A percentile compares a stretch with the other conserved stretches of the same genome.
Conservation (phyloP, 164 flowering plant species). For the Litsea cubeba region DNA sequence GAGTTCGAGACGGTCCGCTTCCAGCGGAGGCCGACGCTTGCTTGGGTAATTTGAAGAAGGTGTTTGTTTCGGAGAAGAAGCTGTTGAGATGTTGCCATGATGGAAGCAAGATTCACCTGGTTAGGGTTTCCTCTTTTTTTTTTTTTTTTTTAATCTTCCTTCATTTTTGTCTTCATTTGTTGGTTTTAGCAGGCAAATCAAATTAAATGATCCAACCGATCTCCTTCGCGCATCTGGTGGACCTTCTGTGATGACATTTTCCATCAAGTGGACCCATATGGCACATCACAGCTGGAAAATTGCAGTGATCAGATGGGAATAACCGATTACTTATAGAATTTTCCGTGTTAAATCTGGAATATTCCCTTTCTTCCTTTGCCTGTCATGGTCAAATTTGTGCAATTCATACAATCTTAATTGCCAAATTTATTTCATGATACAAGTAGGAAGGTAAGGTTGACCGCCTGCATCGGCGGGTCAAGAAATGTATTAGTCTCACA, state of each 20-base stretch:
- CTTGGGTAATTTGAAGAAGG: conserved; percentile 44
- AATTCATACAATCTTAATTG: background rate
- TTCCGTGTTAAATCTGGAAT: background rate
- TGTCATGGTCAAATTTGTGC: background rate
- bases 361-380: background rate
- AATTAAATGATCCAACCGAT: background rate
- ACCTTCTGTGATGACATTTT: no score
- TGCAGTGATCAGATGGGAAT: background rate
- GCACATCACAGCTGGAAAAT: background rate
- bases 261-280: no score
- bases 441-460: no score
- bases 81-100: conserved; percentile 49
- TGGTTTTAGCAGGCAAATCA: background rate
- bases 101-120: conserved; percentile 84
- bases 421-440: no score
- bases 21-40: conserved; percentile 17
- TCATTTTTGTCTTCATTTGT: background rate
- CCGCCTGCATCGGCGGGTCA: background rate
- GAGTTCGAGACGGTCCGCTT: conserved; percentile 28
- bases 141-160: background rate
- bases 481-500: background rate
- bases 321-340: background rate
- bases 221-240: background rate
- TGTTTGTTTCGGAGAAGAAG: conserved; percentile 41
- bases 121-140: conserved; percentile 14